These are phyloP conservation scores for Phytophthora colocasiae DNA, from an alignment of 352 stramenopile genomes.

Conservation along the genomic window DNA sequence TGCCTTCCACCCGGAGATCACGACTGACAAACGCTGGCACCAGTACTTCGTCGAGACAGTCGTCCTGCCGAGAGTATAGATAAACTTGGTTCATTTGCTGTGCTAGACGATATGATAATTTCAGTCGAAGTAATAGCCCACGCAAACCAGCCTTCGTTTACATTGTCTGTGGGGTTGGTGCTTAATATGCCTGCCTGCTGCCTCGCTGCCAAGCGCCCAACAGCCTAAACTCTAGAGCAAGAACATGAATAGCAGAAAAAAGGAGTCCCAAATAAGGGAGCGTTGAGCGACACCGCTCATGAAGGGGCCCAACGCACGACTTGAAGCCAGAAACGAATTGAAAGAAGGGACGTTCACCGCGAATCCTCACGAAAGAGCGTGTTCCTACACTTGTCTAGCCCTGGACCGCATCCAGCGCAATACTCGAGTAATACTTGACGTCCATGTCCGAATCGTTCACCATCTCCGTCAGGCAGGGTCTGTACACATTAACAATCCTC, in stretches of 20 bases:
- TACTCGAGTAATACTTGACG: constrained; percentile 90
- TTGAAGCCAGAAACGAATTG: constrained; percentile 39
- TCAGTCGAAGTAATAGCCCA: constrained; percentile 9
- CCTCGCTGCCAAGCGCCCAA: constrained; percentile 24
- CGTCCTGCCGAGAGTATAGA: constrained; percentile 57
- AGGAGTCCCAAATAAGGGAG: constrained; percentile 8
- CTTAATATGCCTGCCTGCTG: constrained; percentile 23
- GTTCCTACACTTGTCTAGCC: constrained; percentile 54
- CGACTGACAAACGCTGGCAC: constrained; percentile 94
- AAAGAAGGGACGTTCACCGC: constrained; percentile 21
- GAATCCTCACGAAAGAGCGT: constrained; percentile 34
- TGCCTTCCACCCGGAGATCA: constrained; percentile 97
- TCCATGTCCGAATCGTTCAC: constrained; percentile 83
- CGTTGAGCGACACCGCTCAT: constrained; percentile 9
- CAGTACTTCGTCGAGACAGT: constrained; percentile 93
- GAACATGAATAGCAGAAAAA: constrained; percentile 29
- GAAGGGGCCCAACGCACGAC: constrained; percentile 18
- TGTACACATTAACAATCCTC: constrained; percentile 21
- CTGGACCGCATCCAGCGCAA: constrained; percentile 80
- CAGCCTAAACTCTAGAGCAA: constrained; percentile 42
- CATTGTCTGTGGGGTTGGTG: constrained; percentile 21
- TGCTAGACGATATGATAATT: too few relatives aligned
- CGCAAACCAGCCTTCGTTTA: constrained; percentile 36
- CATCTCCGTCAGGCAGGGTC: constrained; percentile 78
- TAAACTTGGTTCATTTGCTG: background rate